Percentiles rank a stretch among this genome's conserved stretches.
Evolutionary conservation across 2,329 filamentous ascomycete genomes (phyloP).

Genomic region (Epichloe sp.): DNA sequence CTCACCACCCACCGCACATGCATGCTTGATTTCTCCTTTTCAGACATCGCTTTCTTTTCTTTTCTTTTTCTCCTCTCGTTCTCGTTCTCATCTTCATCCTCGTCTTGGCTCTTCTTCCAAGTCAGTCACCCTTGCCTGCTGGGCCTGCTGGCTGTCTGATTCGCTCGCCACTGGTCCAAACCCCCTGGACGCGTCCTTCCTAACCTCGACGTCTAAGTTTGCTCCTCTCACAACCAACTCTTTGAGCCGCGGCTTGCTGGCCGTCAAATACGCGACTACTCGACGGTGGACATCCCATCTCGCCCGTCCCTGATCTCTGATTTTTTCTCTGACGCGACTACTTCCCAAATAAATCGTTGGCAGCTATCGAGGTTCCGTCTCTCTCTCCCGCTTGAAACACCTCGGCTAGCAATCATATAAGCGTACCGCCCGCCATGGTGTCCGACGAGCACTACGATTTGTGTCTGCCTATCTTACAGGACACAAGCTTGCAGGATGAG

Average conservation of each 20-base stretch:
- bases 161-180: not conserved
- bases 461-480: constrained; percentile 77
- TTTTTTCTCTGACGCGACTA: not conserved
- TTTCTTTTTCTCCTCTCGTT: not conserved
- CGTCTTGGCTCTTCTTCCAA: not conserved
- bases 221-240: not conserved
- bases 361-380: not conserved
- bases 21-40: not conserved
- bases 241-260: not conserved
- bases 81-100: too few species aligned
- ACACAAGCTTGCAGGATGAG: constrained; percentile 74
- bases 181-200: not conserved
- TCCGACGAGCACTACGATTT: constrained; percentile 87
- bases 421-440: constrained; percentile 49
- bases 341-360: not conserved
- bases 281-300: not conserved
- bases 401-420: not conserved
- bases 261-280: not conserved
- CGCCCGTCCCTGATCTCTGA: not conserved
- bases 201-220: not conserved
- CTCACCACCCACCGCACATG: not conserved
- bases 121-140: not conserved
- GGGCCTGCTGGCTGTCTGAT: not conserved
- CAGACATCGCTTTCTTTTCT: not conserved
- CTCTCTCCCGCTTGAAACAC: not conserved